A percentile compares a stretch with the other conserved stretches of the same genome.
These are phyloP conservation scores for Vaccinium myrtillus DNA, from an alignment of 148 eudicot species.

Conservation along the genomic window DNA sequence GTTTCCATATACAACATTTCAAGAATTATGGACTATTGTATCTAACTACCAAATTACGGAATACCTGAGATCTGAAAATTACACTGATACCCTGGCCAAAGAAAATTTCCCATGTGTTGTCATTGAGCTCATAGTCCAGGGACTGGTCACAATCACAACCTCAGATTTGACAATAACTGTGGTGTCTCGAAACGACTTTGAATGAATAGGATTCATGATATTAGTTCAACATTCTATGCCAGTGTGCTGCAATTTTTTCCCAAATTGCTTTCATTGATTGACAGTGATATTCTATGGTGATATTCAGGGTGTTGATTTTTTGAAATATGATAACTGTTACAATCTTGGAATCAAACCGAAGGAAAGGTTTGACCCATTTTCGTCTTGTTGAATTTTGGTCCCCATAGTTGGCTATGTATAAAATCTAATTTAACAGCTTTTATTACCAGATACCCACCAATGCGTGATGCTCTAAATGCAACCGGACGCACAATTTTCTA, in stretches of 20 bases:
- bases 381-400: neutral
- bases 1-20: neutral
- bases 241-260: neutral
- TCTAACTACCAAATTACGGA: neutral
- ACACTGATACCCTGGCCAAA: neutral
- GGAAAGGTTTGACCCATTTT: slow-evolving; percentile 48
- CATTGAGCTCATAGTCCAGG: neutral
- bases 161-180: no score
- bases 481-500: slow-evolving; percentile 78
- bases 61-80: neutral
- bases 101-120: neutral
- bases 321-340: slow-evolving; percentile 95
- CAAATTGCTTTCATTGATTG: neutral
- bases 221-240: neutral
- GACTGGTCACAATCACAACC: no score
- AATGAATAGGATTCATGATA: neutral
- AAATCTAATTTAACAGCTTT: slow-evolving; percentile 11
- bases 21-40: neutral
- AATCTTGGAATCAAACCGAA: slow-evolving; percentile 78
- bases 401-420: neutral
- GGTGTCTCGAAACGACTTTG: neutral
- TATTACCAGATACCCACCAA: slow-evolving; percentile 78
- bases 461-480: slow-evolving; percentile 88
- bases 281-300: neutral
- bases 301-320: slow-evolving; percentile 77